Conservation (phyloP, 768 basidiomycete species). For the Naganishia vaughanmartiniae region DNA sequence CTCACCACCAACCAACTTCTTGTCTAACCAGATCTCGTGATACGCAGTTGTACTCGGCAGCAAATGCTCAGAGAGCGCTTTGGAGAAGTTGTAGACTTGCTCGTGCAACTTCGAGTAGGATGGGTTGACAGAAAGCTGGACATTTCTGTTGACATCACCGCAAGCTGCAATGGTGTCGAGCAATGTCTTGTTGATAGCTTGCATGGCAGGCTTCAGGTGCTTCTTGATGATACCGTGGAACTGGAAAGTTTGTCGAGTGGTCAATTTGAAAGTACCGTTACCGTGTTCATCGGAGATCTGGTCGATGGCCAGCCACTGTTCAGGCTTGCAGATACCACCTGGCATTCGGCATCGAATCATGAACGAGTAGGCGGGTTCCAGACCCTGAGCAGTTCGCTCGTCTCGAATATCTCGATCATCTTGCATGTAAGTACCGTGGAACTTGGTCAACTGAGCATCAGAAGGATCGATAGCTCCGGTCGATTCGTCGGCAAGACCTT, state of each 20-base stretch:
- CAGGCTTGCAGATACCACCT: slow-evolving; percentile 85
- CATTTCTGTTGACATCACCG: slow-evolving; percentile 93
- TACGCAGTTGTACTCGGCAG: slow-evolving; percentile 89
- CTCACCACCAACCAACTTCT: slow-evolving; percentile 90
- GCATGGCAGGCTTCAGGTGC: slow-evolving; percentile 92
- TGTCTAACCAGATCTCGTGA: slow-evolving; percentile 98
- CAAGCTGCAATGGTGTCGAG: slow-evolving; percentile 97
- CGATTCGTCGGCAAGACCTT: slow-evolving; percentile 78
- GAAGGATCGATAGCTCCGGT: slow-evolving; percentile 88
- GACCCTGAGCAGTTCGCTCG: slow-evolving; percentile 84
- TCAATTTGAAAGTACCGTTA: slow-evolving; percentile 90
- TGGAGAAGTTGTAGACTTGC: slow-evolving; percentile 79
- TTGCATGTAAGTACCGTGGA: slow-evolving; percentile 63
- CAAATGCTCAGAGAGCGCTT: slow-evolving; percentile 76
- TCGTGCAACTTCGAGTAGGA: slow-evolving; percentile 79
- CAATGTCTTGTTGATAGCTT: slow-evolving; percentile 84
- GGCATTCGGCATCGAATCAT: slow-evolving; percentile 98
- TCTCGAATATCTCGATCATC: slow-evolving; percentile 98
- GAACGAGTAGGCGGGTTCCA: slow-evolving; percentile 93
- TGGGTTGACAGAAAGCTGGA: slow-evolving; percentile 87
- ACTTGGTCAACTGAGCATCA: slow-evolving; percentile 94
- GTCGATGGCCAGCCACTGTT: slow-evolving; percentile 94
- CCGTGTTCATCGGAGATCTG: slow-evolving; percentile 95
- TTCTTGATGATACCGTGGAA: slow-evolving; percentile 98
- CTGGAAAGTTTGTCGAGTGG: slow-evolving; percentile 97